phyloP scores from a whole-genome alignment of 139 green algal species.

The Haematococcus lacustris region DNA sequence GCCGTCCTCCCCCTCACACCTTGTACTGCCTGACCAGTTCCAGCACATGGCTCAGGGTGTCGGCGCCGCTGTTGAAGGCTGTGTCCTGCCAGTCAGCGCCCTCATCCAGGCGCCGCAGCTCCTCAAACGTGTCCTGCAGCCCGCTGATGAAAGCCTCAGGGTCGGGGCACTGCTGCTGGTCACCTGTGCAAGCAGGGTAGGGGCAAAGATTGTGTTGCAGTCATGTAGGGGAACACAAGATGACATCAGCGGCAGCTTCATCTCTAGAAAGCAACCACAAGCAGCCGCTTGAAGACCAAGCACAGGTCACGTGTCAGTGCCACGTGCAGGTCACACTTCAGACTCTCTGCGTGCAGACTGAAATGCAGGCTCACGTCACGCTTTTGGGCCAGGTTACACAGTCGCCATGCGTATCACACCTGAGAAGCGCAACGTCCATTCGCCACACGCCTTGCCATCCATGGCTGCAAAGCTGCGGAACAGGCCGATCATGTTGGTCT shows the following conservation, averaged over 20 bases:
- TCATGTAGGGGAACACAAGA: background rate
- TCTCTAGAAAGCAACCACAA: background rate
- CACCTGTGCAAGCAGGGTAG: conserved; percentile 37
- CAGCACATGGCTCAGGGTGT: conserved; percentile 64
- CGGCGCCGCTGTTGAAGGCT: conserved; percentile 21
- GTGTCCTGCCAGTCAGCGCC: background rate
- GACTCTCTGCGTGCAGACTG: background rate
- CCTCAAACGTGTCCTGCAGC: conserved; percentile 48
- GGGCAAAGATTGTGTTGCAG: background rate
- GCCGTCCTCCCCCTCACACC: too few species aligned
- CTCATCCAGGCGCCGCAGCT: conserved; percentile 29
- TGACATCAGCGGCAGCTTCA: background rate
- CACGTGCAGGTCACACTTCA: background rate
- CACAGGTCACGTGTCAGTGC: background rate
- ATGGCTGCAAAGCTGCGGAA: conserved; percentile 41
- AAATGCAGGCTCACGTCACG: background rate
- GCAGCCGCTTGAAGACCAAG: background rate
- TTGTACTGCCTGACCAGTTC: conserved; percentile 71
- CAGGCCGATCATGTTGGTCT: conserved; percentile 56
- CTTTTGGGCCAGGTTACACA: background rate
- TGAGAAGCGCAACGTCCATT: conserved; percentile 66
- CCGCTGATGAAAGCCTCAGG: conserved; percentile 51
- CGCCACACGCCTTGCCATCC: conserved; percentile 47
- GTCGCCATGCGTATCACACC: conserved; percentile 42
- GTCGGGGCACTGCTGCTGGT: conserved; percentile 63